phyloP scores from a whole-genome alignment of 257 asterid genomes.

The Primulina eburnea region DNA sequence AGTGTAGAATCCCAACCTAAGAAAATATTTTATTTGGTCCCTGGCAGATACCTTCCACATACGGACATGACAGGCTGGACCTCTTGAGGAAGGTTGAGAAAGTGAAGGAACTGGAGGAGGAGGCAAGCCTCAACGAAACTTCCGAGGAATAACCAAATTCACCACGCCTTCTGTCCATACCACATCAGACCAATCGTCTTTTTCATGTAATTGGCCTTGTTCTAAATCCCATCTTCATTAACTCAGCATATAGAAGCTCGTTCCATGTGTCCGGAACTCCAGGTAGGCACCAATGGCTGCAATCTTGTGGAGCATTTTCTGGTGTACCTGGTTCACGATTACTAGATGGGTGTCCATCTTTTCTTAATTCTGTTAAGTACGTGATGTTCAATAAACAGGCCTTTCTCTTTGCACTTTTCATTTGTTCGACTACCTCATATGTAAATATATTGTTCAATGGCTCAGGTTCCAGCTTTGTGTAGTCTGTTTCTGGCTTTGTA shows the following conservation, averaged over 20 bases:
- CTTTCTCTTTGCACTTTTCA: constrained; percentile 28
- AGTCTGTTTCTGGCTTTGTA: constrained; percentile 44
- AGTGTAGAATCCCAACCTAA: constrained; percentile 21
- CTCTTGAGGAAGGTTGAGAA: constrained; percentile 95
- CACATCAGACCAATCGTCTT: constrained; percentile 1
- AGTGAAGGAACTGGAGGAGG: constrained; percentile 91
- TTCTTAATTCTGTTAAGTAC: constrained; percentile 56
- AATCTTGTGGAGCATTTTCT: constrained; percentile 62
- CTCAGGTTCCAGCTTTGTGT: constrained; percentile 35
- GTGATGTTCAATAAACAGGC: constrained; percentile 54
- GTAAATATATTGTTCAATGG: constrained; percentile 47
- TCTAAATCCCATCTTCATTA: constrained; percentile 44
- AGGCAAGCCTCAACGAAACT: constrained; percentile 44
- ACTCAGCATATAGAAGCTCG: constrained; percentile 54
- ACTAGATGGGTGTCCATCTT: constrained; percentile 75
- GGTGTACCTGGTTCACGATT: constrained; percentile 69
- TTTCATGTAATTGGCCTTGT: constrained; percentile 15
- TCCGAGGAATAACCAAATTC: constrained; percentile 39
- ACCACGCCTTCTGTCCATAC: neutral
- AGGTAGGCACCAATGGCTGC: constrained; percentile 95
- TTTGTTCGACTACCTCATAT: constrained; percentile 36
- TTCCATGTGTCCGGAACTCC: constrained; percentile 91
- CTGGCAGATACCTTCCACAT: constrained; percentile 92
- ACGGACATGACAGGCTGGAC: constrained; percentile 82
- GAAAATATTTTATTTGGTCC: constrained; percentile 16